Base-by-base conservation (phyloP, 192 early-diverging fungal genomes). In the Coemansia sp. region DNA sequence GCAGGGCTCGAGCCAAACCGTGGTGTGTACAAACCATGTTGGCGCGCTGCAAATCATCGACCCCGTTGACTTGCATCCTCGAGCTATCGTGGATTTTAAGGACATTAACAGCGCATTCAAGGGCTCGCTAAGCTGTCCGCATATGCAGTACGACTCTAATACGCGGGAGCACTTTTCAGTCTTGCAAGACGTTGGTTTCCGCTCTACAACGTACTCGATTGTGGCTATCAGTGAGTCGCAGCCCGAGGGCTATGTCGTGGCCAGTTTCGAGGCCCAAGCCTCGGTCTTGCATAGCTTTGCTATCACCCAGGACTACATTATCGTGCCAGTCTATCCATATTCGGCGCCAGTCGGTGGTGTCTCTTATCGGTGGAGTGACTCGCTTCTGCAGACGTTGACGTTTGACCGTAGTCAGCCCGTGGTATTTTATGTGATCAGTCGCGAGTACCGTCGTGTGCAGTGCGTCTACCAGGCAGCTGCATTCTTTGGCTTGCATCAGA, bases 281-380 rank as follows among this genome's bases (percentile, higher is more conserved):
- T 89, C 89, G 5, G 87, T 92, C 67, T 84, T 93, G 36, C 92
- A 94, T 74, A 91, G 90, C 42, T 94, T 95, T 80, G 85, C 89
- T 0, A 75, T 92, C 27, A 95, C 94, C 0, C 87, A 82, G 9
- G 82, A 88, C 38, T 93, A 93, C 68, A 85, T 95, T 9, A 78
- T 95, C 31, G 78, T 94, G 44, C 91, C 89, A 12, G 73, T 89
- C 6, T 91, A 84, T 63, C 92, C 94, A 18, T 83, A 92, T 59
- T 76, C 84, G 13, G 80, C 85, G 18, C 80, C 89, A 18, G 75
- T 88, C n/a, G 86, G 87, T 36, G 90, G 91, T 57, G 70, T 89
- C 44, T 27, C 27, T 27, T 91, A 89, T 68, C 83, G 89, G 27
- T 93, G 91, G 91, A 81, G 86, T 42, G 88, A 90, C 66, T 91